phyloP scores from a whole-genome alignment of 257 asterid species.

The Knoxia roxburghii region DNA sequence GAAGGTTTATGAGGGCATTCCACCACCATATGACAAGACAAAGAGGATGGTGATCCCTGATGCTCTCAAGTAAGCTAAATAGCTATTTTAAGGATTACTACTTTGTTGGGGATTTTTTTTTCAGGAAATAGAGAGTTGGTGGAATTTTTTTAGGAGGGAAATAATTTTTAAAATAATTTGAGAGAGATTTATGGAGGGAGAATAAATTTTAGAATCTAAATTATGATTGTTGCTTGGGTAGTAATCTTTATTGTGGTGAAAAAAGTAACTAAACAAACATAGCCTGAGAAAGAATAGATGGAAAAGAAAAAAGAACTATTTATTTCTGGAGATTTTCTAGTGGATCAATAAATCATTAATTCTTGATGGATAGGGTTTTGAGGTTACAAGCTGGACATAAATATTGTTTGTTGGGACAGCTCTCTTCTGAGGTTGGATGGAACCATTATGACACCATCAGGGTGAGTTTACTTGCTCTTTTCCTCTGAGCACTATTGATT shows the following conservation, averaged over 20 bases:
- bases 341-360: not conserved
- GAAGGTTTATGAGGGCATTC: slow-evolving; percentile 78
- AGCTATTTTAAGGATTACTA: not conserved
- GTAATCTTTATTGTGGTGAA: no score
- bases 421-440: slow-evolving; percentile 95
- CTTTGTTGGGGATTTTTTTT: not conserved
- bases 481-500: not conserved
- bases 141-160: no score
- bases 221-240: no score
- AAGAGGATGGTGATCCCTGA: slow-evolving; percentile 88
- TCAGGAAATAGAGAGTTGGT: no score
- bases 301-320: no score
- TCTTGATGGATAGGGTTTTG: slow-evolving; percentile 51
- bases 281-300: no score
- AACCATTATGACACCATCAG: slow-evolving; percentile 75
- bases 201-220: no score
- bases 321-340: no score
- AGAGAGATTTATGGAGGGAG: no score
- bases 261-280: no score
- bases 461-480: slow-evolving; percentile 34
- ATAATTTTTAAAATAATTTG: no score
- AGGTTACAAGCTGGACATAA: slow-evolving; percentile 86
- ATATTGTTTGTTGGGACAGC: slow-evolving; percentile 73
- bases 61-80: slow-evolving; percentile 62
- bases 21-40: slow-evolving; percentile 74